Base-by-base conservation (phyloP, 1,139 yeast species). In the Yamadazyma trypodendri region DNA sequence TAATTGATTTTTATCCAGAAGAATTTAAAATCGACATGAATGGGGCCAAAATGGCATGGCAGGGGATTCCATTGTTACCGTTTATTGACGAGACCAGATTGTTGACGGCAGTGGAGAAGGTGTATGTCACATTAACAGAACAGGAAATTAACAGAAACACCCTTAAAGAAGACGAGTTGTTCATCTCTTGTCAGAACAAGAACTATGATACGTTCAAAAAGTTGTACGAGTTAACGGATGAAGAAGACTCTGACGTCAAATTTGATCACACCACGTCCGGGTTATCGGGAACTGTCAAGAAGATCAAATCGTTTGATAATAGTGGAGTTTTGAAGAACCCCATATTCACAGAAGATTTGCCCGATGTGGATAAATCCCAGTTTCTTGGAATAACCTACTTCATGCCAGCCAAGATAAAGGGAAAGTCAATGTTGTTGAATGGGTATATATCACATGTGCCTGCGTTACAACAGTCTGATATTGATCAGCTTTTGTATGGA, bases 1-100 rank as follows among this genome's bases (percentile, higher is more conserved):
- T 90, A 46, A 81, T 87, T 47, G 97, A 90, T 54, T 90, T 89
- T 52, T 90, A 90, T 55, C 97, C 97, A 0, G 87, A 78, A 44
- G 85, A 87, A 24, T 90, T 90, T 61, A 78, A 84, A 37, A 84
- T 90, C 47, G 97, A 90, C 61, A 87, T 89, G 96, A 89, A 90
- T 56, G 97, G 97, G 20, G 87, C 87, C 49, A 88, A 85, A 50
- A 84, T 84, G 88, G 75, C 94, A 36, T 90, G 97, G 97, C 95
- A 88, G 57, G 97, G 96, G 38, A 84, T 90, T 52, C 94, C 96
- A 0, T 64, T 90, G 34, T 65, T 90, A 41, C 97, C 97, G 0
- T 90, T 90, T 49, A 90, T 90, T 51, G 96, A 90, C 51, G 96
- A 87, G 51, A 59, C 60, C n/a, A 68, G 96, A 50, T 68, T 90